Percentiles rank a stretch among this genome's conserved stretches.
Conservation (phyloP, 176 grass and related monocot species). For the Otatea glauca region DNA sequence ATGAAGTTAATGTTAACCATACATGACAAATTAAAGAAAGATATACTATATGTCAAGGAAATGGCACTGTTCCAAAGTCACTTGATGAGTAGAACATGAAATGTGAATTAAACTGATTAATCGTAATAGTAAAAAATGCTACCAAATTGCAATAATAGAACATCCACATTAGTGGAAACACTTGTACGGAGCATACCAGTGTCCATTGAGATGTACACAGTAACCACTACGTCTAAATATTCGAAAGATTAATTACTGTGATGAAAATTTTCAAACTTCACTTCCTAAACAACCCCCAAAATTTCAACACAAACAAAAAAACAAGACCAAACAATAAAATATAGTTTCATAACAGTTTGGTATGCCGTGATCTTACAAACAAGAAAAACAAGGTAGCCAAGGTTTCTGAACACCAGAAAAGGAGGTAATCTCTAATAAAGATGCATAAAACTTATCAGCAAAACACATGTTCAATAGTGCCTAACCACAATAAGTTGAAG, state of each 20-base stretch:
- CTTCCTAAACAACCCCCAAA: neutral
- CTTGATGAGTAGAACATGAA: neutral
- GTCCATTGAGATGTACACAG: neutral
- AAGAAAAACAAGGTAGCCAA: neutral
- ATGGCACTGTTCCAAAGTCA: neutral
- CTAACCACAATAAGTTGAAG: neutral
- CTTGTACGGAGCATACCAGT: neutral
- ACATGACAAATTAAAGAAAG: neutral
- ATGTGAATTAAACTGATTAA: neutral
- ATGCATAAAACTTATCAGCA: constrained; percentile 7
- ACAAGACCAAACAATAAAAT: neutral
- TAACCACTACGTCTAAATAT: neutral
- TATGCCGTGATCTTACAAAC: constrained; percentile 16
- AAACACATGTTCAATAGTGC: neutral
- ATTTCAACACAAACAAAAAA: neutral
- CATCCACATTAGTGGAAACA: constrained; percentile 10
- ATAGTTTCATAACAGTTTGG: neutral
- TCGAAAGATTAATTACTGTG: neutral
- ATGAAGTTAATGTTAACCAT: neutral
- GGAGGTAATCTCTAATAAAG: neutral
- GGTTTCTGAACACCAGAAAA: neutral
- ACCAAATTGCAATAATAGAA: neutral
- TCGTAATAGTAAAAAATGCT: neutral
- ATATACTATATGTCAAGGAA: neutral
- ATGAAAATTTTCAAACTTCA: neutral